phyloP scores from a whole-genome alignment of 768 basidiomycete species.

The Crassisporium funariophilum region DNA sequence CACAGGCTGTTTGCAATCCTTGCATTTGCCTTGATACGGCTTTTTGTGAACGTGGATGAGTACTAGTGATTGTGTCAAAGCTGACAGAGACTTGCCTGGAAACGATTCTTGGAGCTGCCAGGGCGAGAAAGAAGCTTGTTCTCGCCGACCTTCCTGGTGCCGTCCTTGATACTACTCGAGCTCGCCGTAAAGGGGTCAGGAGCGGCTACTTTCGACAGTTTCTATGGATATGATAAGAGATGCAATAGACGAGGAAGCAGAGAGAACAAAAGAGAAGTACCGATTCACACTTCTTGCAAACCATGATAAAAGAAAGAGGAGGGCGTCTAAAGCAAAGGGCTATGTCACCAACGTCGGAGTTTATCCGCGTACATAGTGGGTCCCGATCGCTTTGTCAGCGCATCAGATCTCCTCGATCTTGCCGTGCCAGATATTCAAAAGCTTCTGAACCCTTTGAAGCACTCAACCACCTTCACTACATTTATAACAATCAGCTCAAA shows the following conservation, averaged over 20 bases:
- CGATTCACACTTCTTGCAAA: slow-evolving; percentile 86
- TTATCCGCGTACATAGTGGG: no score
- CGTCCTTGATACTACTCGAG: slow-evolving; percentile 74
- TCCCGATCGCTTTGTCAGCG: slow-evolving; percentile 38
- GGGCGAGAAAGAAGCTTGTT: slow-evolving; percentile 78
- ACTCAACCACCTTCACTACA: slow-evolving; percentile 33
- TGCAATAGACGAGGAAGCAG: slow-evolving; percentile 16
- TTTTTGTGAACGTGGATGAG: slow-evolving; percentile 34
- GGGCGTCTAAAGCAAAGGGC: slow-evolving; percentile 26
- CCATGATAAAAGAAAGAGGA: slow-evolving; percentile 50
- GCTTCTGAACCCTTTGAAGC: slow-evolving; percentile 8
- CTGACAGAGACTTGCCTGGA: slow-evolving; percentile 54
- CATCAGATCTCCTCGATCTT: slow-evolving; percentile 29
- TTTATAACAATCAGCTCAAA: slow-evolving; percentile 36
- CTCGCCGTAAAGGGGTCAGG: slow-evolving; percentile 85
- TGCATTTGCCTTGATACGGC: slow-evolving; percentile 88
- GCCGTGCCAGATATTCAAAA: slow-evolving; percentile 17
- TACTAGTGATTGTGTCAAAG: slow-evolving; percentile 23
- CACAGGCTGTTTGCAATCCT: slow-evolving; percentile 81
- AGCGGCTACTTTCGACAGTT: slow-evolving; percentile 88
- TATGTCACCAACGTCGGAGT: no score
- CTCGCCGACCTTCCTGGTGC: slow-evolving; percentile 79
- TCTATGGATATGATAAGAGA: slow-evolving; percentile 48
- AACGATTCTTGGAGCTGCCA: slow-evolving; percentile 74
- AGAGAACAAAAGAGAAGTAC: slow-evolving; percentile 40